Conservation (phyloP, 2,329 filamentous ascomycete genomes). For the Sporothrix phasma region DNA sequence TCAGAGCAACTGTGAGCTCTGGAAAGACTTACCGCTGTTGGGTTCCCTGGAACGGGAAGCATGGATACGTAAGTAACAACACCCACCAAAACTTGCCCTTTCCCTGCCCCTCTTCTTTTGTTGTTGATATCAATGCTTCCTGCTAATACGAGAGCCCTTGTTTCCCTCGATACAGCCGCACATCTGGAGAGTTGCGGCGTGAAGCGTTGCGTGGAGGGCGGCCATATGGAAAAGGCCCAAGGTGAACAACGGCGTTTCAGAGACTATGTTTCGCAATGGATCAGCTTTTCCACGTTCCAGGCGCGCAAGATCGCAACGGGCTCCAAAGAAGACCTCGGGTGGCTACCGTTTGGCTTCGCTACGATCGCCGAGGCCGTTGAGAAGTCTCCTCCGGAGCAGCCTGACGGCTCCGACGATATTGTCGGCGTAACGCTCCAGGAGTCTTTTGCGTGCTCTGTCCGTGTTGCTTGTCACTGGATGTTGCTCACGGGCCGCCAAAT, state of each 20-base stretch:
- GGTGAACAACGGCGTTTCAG: background rate
- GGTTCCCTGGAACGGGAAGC: background rate
- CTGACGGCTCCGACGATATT: background rate
- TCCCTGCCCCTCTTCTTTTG: background rate
- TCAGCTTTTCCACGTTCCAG: background rate
- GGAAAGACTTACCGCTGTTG: background rate
- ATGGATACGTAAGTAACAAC: background rate
- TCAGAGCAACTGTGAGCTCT: background rate
- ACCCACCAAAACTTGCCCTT: too few species aligned
- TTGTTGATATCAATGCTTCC: background rate
- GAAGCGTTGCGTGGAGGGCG: background rate
- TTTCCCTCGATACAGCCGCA: background rate
- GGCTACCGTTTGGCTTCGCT: background rate
- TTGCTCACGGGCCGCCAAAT: background rate
- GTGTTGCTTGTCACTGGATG: background rate
- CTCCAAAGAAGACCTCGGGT: too few species aligned
- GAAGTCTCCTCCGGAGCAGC: background rate
- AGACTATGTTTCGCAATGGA: background rate
- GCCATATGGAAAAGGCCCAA: background rate
- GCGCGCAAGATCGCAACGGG: background rate
- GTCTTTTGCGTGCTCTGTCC: background rate
- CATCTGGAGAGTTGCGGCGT: background rate
- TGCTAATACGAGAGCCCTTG: background rate
- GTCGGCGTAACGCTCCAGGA: background rate
- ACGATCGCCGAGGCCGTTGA: background rate